Evolutionary conservation across 495 filamentous ascomycete genomes (phyloP), one percentile per base, ranked within the genome.

Genomic region (Tuber umbilicatum): DNA sequence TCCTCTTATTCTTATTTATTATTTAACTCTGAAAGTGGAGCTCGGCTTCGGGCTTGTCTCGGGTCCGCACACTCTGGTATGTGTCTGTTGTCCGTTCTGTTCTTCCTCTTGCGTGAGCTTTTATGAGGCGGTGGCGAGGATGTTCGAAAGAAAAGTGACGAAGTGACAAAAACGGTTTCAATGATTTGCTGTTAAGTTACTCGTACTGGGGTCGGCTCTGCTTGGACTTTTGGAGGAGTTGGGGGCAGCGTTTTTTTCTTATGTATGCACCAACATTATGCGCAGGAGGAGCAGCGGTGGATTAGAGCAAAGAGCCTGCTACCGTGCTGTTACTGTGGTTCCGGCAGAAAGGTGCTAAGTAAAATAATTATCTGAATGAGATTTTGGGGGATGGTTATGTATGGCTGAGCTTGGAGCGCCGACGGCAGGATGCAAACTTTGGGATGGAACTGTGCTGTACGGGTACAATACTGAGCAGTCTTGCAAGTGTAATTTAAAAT

Each of bases 31-130:
- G 55, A 78, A 68, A 72, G 75, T 74, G 76, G 55, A 64, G 27
- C 27, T 64, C 50, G 50, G n/a, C 50, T 67, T 79, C 69, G 73
- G 77, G 45, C 60, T 2, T 78, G 77, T 74, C 77, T 79, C 77
- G 74, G 72, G 43, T 77, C 68, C 42, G 70, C 74, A 67, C 35
- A 72, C 37, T 47, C 69, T 69, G 47, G 55, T 38, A 41, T 50
- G 31, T 31, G 45, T 21, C 43, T 55, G 39, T 72, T 42, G 73
- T 31, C 70, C 42, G 35, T 35, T 64, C 55, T 64, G 55, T 31
- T 31, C 50, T 16, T 27, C n/a, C n/a, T 17, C 27, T 64, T 35
- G 27, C 7, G 31, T 35, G 14, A 64, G 27, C 27, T 17, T 35
- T 64, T 12, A 5, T 14, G 55, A 64, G 55, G 50, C 27, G 27